Conservation (phyloP, 2,329 filamentous ascomycete species). For the Fusarium buharicum region DNA sequence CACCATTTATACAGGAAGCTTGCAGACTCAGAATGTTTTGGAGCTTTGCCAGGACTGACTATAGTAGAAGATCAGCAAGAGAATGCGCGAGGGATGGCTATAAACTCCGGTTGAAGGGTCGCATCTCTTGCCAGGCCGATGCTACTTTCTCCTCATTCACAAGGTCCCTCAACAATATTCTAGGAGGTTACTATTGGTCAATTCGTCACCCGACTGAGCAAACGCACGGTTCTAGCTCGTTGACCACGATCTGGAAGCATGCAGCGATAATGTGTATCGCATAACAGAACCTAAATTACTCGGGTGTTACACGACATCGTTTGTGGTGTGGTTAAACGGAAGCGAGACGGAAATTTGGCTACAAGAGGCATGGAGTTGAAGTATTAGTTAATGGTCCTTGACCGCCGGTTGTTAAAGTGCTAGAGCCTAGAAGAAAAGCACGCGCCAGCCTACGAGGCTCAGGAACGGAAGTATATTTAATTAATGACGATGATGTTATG, state of each 20-base stretch:
- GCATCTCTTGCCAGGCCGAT: conserved; percentile 32
- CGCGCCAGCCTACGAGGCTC: conserved; percentile 17
- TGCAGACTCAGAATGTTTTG: too few relatives aligned
- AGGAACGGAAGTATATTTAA: conserved; percentile 5
- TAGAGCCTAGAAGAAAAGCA: conserved; percentile 28
- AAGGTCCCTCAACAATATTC: conserved; percentile 53
- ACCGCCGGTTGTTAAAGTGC: conserved; percentile 41
- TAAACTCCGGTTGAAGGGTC: conserved; percentile 38
- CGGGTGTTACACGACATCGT: conserved; percentile 5
- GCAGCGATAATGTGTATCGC: conserved; percentile 52
- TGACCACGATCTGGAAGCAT: conserved; percentile 51
- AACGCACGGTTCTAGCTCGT: not conserved
- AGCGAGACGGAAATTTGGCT: conserved; percentile 24
- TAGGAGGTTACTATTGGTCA: conserved; percentile 54
- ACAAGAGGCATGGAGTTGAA: conserved; percentile 34
- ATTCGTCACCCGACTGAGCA: conserved; percentile 50
- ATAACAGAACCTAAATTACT: not conserved
- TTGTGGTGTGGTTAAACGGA: conserved; percentile 43
- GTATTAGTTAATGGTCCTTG: conserved; percentile 38
- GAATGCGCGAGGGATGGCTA: too few relatives aligned
- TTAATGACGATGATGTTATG: conserved; percentile 13
- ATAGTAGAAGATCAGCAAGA: too few relatives aligned
- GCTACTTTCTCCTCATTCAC: conserved; percentile 33
- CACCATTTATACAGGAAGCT: too few relatives aligned
- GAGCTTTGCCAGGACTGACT: too few relatives aligned